Conservation (phyloP, 768 basidiomycete species). For the Lactarius psammicola region DNA sequence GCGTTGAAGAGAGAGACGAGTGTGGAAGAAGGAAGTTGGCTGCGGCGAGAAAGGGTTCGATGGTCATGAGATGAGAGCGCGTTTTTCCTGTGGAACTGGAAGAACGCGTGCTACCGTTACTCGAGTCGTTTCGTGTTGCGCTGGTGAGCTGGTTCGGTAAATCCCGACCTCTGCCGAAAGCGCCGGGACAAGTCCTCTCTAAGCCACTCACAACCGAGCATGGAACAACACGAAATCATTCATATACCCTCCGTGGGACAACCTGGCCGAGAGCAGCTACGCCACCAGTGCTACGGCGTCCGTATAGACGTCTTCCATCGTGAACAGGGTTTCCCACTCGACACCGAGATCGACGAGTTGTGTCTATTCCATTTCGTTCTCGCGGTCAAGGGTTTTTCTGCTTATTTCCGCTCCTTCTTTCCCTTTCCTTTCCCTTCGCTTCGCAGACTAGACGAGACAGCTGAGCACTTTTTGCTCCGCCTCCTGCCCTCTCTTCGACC, state of each 20-base stretch:
- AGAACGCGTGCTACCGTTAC: background rate
- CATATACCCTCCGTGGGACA: constrained; percentile 41
- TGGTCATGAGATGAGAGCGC: background rate
- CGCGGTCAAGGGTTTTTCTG: constrained; percentile 3
- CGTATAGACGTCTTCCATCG: constrained; percentile 57
- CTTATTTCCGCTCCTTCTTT: constrained; percentile 23
- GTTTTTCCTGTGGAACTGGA: background rate
- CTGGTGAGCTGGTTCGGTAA: background rate
- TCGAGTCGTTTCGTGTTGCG: background rate
- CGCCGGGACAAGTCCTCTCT: too few species aligned
- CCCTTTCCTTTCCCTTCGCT: too few species aligned
- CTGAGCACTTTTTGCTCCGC: constrained; percentile 72
- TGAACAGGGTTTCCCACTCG: constrained; percentile 71
- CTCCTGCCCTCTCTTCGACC: constrained; percentile 58
- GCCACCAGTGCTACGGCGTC: constrained; percentile 65
- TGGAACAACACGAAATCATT: constrained; percentile 58
- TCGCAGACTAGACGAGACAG: constrained; percentile 56
- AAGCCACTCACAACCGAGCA: too few species aligned
- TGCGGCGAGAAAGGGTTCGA: constrained; percentile 24
- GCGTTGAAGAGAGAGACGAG: constrained; percentile 12
- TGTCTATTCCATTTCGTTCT: constrained; percentile 31
- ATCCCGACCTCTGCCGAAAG: too few species aligned
- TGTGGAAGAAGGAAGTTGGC: constrained; percentile 25
- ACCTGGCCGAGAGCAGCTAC: constrained; percentile 43
- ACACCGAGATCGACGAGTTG: constrained; percentile 74